Percentiles rank a stretch among this genome's conserved stretches.
phyloP scores from a whole-genome alignment of 1,284 basidiomycete genomes.

The Laetiporus sulphureus region DNA sequence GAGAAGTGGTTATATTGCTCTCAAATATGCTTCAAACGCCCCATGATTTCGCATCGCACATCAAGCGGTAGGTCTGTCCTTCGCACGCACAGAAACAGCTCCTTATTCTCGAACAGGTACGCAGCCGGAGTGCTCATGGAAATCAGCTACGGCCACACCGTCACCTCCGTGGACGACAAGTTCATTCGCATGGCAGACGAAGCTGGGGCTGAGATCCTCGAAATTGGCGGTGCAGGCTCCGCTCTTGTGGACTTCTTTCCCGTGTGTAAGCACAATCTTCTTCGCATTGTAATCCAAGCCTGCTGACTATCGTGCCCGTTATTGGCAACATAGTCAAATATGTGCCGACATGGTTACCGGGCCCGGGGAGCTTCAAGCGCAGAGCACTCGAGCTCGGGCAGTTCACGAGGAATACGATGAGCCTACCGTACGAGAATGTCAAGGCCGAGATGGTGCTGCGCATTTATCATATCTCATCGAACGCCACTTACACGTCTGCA shows the following conservation, averaged over 20 bases:
- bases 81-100: background rate
- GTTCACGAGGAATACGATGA: constrained; percentile 32
- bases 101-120: constrained; percentile 2
- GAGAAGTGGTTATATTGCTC: constrained; percentile 22
- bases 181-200: constrained; percentile 12
- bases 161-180: constrained; percentile 9
- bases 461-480: background rate
- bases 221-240: constrained; percentile 11
- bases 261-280: constrained; percentile 8
- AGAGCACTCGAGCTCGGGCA: constrained; percentile 31
- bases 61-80: constrained; percentile 19
- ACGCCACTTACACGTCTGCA: constrained; percentile 2
- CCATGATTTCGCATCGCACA: constrained; percentile 15
- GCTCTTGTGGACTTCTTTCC: constrained; percentile 16
- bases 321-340: constrained; percentile 25
- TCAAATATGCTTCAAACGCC: constrained; percentile 17
- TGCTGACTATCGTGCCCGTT: background rate
- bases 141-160: constrained; percentile 14
- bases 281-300: background rate
- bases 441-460: constrained; percentile 12
- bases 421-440: constrained; percentile 14
- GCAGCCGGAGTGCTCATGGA: constrained; percentile 9
- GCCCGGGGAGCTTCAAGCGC: constrained; percentile 41
- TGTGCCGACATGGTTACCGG: constrained; percentile 46
- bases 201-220: constrained; percentile 7